phyloP scores from a whole-genome alignment of 345 rosid genomes.

The Gossypium longicalyx region DNA sequence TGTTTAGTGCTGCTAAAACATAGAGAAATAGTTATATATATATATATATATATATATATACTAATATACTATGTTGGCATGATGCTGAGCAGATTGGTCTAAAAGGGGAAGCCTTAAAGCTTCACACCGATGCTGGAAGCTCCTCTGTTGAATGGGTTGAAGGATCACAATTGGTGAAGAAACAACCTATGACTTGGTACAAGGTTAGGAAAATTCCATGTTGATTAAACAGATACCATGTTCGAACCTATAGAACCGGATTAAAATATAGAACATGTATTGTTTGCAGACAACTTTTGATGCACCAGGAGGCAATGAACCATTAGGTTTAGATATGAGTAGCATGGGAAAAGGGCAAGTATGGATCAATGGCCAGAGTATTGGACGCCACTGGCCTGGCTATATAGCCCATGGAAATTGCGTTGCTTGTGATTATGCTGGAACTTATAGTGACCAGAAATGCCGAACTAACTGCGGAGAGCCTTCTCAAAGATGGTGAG shows the following conservation, averaged over 20 bases:
- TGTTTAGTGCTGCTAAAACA: slow-evolving; percentile 2
- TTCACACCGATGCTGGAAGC: slow-evolving; percentile 58
- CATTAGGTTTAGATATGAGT: slow-evolving; percentile 79
- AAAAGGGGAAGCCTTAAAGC: slow-evolving; percentile 63
- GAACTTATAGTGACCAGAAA: slow-evolving; percentile 41
- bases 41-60: background rate
- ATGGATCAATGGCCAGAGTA: slow-evolving; percentile 81
- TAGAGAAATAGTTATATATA: background rate
- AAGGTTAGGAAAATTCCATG: slow-evolving; percentile 33
- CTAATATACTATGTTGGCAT: background rate
- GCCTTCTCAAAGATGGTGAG: slow-evolving; percentile 79
- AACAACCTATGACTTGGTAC: slow-evolving; percentile 80
- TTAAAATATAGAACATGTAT: background rate
- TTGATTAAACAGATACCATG: background rate
- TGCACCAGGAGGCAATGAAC: slow-evolving; percentile 60
- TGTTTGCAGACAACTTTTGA: slow-evolving; percentile 53
- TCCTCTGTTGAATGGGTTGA: slow-evolving; percentile 68
- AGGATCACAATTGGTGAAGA: slow-evolving; percentile 51
- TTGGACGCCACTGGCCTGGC: slow-evolving; percentile 84
- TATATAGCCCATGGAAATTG: slow-evolving; percentile 67
- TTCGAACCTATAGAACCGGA: background rate
- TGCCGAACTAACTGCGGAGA: slow-evolving; percentile 63
- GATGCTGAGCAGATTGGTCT: slow-evolving; percentile 53
- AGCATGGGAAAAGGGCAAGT: slow-evolving; percentile 79
- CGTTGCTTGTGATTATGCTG: slow-evolving; percentile 67